Evolutionary conservation across 352 stramenopile species (phyloP), one percentile per base, ranked within the genome.

Genomic region (Phytophthora hibernalis): DNA sequence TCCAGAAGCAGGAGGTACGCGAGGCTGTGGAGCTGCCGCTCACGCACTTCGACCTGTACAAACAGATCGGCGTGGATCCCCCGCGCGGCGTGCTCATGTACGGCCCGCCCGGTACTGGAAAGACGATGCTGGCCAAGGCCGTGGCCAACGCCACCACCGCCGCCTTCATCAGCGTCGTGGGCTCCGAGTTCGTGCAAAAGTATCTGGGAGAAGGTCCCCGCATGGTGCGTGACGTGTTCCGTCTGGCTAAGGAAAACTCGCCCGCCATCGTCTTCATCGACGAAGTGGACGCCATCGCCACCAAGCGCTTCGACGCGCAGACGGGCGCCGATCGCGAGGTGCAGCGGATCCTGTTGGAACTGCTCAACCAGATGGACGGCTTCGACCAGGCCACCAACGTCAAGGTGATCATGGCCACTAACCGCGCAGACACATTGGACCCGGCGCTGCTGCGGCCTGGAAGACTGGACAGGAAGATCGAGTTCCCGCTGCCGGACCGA

Each of bases 361-460:
- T 99, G 43, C 82, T 99, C 11, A 99, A 99, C 86, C 98, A 99
- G 77, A 99, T 99, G 98, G 98, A 99, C 83, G 98, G 98, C 24
- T 99, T 99, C 65, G 98, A 99, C 82, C 97, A 99, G 80, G 97
- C 92, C 42, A 99, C 97, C 30, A 99, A 99, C 82, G 97, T 99
- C 72, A 99, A 99, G 87, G 97, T 99, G 31, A 99, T 99, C 71
- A 99, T 99, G 98, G 98, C 98, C 3, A 99, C 98, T 0, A 99
- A 99, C 83, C 90, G 98, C 9, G 96, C 97, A 13, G 98, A 99
- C 74, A 99, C 98, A 37, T 77, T 99, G 48, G 98, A 99, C 83
- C 98, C 98, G 31, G 98, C 98, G 24, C 84, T 99, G 54, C 83
- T 99, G 57, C 92, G 98, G 65, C 98, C 98, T 6, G 98, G 98